These are phyloP conservation scores for Aureobasidium lini DNA, from an alignment of 2,329 filamentous ascomycete species.

Conservation along the genomic window DNA sequence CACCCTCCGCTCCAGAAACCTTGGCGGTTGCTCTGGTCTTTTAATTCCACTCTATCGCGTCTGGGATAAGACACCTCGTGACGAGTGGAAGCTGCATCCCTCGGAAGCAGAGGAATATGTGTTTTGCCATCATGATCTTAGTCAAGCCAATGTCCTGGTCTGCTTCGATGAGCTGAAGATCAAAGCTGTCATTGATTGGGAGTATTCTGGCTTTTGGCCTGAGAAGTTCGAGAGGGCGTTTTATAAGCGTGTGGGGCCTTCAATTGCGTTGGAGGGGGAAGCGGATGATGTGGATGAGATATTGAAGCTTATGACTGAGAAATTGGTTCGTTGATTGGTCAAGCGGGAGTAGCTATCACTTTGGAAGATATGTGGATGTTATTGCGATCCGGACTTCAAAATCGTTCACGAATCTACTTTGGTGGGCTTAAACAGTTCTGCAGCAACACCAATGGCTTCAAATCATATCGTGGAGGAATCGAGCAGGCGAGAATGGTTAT, in stretches of 20 bases:
- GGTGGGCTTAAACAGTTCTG: too few species aligned
- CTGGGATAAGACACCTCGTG: not conserved
- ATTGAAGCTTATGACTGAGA: not conserved
- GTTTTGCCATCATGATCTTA: not conserved
- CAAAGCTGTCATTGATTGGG: not conserved
- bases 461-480: too few species aligned
- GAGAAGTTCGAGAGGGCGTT: not conserved
- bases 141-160: not conserved
- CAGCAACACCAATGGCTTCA: too few species aligned
- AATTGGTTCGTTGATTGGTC: not conserved
- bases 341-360: too few species aligned
- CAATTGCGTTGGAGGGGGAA: not conserved
- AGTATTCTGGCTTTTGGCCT: not conserved
- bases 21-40: not conserved
- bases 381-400: too few species aligned
- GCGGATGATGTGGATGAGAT: not conserved
- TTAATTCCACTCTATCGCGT: not conserved
- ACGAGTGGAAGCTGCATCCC: not conserved
- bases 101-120: not conserved
- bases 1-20: not conserved
- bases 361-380: too few species aligned
- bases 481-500: too few species aligned
- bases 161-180: not conserved
- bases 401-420: too few species aligned
- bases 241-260: not conserved